A percentile compares a stretch with the other conserved stretches of the same genome.
These are phyloP conservation scores for Neoconidiobolus thromboides DNA, from an alignment of 371 early-diverging fungal genomes.

Conservation along the genomic window DNA sequence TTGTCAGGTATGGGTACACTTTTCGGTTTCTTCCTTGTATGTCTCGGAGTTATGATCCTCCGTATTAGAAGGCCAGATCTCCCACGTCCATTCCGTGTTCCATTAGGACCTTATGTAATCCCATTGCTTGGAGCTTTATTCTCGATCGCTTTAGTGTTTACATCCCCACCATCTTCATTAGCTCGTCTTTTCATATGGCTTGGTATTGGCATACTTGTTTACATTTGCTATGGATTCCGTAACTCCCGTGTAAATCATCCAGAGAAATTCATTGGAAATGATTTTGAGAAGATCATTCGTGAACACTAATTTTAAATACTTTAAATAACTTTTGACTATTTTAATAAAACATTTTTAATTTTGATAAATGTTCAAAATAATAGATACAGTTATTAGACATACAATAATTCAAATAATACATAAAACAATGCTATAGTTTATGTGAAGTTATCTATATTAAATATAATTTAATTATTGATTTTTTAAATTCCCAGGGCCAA, in stretches of 20 bases:
- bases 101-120: constrained; percentile 41
- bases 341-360: too few relatives aligned
- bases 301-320: not conserved
- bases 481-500: too few relatives aligned
- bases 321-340: too few relatives aligned
- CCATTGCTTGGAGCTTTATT: constrained; percentile 37
- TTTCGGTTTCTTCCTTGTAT: constrained; percentile 68
- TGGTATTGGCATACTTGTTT: constrained; percentile 48
- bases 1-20: constrained; percentile 74
- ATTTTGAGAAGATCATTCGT: not conserved
- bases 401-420: too few relatives aligned
- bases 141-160: constrained; percentile 35
- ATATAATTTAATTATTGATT: too few relatives aligned
- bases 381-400: too few relatives aligned
- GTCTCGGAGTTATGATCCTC: constrained; percentile 51
- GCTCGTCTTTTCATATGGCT: constrained; percentile 28
- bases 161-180: constrained; percentile 35
- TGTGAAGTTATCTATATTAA: too few relatives aligned
- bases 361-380: too few relatives aligned
- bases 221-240: constrained; percentile 29
- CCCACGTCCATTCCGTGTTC: constrained; percentile 56
- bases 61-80: constrained; percentile 51
- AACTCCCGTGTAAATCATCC: constrained; percentile 7
- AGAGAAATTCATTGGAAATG: not conserved
- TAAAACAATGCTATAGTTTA: too few relatives aligned